Evolutionary conservation across 106 monocot species (phyloP).

Genomic region (Phalaenopsis aphrodite): DNA sequence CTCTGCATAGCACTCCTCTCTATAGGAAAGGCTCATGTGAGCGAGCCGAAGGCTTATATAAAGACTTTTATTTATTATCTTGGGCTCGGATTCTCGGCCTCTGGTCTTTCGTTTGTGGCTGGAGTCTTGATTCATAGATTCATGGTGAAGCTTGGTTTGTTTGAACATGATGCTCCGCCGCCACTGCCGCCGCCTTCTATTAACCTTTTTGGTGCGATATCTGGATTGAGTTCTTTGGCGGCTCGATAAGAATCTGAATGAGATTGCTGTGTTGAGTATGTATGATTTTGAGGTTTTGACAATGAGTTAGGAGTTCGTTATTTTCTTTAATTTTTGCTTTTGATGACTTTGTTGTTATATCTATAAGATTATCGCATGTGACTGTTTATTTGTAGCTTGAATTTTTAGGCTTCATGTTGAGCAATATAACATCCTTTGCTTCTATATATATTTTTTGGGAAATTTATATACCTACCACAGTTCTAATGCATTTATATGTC

Average conservation of each 20-base stretch:
- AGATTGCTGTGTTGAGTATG: not conserved
- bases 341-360: no score
- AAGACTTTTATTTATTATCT: slow-evolving; percentile 42
- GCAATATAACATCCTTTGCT: no score
- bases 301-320: not conserved
- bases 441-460: no score
- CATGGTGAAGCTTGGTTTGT: slow-evolving; percentile 29
- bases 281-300: not conserved
- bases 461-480: no score
- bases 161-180: not conserved
- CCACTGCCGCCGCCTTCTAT: slow-evolving; percentile 13
- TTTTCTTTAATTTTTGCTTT: not conserved
- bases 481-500: no score
- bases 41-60: slow-evolving; percentile 31
- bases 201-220: not conserved
- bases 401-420: no score
- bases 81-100: slow-evolving; percentile 26
- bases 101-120: slow-evolving; percentile 43
- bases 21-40: slow-evolving; percentile 58
- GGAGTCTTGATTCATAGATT: slow-evolving; percentile 33
- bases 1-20: slow-evolving; percentile 51
- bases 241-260: slow-evolving; percentile 2
- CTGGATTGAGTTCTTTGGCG: slow-evolving; percentile 1
- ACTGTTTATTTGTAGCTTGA: no score
- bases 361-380: no score